A percentile compares a stretch with the other conserved stretches of the same genome.
Conservation (phyloP, 2,329 filamentous ascomycete species). For the Fusarium sp. region DNA sequence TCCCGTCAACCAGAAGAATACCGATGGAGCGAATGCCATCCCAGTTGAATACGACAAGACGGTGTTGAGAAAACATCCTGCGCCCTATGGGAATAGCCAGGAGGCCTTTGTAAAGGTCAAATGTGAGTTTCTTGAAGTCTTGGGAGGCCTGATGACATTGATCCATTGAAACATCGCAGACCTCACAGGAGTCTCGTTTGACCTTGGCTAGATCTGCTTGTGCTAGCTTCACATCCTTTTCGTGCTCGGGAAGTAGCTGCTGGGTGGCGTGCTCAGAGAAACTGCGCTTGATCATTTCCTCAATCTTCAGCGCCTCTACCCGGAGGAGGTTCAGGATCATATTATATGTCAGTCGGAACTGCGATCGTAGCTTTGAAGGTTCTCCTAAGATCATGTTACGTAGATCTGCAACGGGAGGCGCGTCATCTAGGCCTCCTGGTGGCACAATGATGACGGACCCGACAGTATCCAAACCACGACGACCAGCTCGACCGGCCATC, state of each 20-base stretch:
- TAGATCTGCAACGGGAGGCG: constrained; percentile 84
- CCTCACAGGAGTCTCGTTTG: constrained; percentile 83
- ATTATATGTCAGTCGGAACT: constrained; percentile 98
- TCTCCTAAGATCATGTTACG: constrained; percentile 96
- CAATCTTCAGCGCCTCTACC: constrained; percentile 96
- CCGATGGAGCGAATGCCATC: constrained; percentile 86
- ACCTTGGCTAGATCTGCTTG: constrained; percentile 93
- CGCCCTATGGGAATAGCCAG: constrained; percentile 85
- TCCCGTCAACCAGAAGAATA: constrained; percentile 81
- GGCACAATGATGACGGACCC: constrained; percentile 95
- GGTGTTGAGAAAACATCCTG: constrained; percentile 79
- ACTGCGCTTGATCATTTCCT: constrained; percentile 99
- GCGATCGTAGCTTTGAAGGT: constrained; percentile 92
- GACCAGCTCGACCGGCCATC: constrained; percentile 95
- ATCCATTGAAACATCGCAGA: constrained; percentile 85
- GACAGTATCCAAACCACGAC: constrained; percentile 90
- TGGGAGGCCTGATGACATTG: constrained; percentile 85
- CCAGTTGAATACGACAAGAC: constrained; percentile 86
- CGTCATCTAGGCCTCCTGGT: constrained; percentile 82
- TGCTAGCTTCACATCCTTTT: constrained; percentile 91
- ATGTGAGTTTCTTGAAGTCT: constrained; percentile 81
- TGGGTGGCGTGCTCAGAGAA: constrained; percentile 99
- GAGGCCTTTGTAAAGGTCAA: constrained; percentile 81
- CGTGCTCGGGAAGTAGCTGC: constrained; percentile 91
- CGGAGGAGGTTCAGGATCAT: constrained; percentile 98